Evolutionary conservation across 2,329 filamentous ascomycete genomes (phyloP), one percentile per base, ranked within the genome.

Genomic region (Nemania sp.): DNA sequence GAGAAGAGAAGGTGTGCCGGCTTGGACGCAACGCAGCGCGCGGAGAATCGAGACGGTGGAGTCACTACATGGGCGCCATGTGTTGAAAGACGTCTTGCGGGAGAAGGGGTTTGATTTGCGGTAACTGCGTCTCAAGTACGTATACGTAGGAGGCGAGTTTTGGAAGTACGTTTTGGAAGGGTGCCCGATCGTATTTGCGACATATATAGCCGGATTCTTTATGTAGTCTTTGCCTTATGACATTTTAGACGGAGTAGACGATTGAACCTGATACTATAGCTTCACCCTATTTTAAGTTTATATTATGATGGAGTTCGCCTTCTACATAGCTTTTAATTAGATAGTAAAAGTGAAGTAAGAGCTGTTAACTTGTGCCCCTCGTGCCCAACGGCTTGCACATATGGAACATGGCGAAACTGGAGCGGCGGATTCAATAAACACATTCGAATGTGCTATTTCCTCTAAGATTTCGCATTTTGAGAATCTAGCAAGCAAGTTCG

Each of bases 21-120:
- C 63, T 1, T 79, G 77, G 77, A 77, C 75, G 6, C 63, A 70
- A 32, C 72, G 74, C 22, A 73, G 74, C 13, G 74, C 75, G 7
- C 64, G 64, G 20, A 70, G 76, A 18, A 73, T 78, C 20, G 76
- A 75, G 26, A 77, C 74, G 2, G 66, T 73, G 11, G 73, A 73
- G 51, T 74, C 70, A 20, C 63, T 79, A 51, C 73, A 73, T 45
- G 76, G 76, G 5, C 76, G 77, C 0, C 69, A 78, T 67, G 64
- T 75, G 20, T 57, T 77, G 49, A 72, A 70, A 11, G 51, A 73
- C 41, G 70, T 76, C 18, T 55, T 78, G 7, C 59, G 64, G 13
- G 71, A 75, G 55, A 72, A 73, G 3, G 73, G 73, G 1, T 77
- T 79, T 58, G 57, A 73, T 49, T 58, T 77, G 38, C 64, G 68